Evolutionary conservation across 139 green algal species (phyloP), one percentile per base, ranked within the genome.

Genomic region (Desmodesmus armatus): DNA sequence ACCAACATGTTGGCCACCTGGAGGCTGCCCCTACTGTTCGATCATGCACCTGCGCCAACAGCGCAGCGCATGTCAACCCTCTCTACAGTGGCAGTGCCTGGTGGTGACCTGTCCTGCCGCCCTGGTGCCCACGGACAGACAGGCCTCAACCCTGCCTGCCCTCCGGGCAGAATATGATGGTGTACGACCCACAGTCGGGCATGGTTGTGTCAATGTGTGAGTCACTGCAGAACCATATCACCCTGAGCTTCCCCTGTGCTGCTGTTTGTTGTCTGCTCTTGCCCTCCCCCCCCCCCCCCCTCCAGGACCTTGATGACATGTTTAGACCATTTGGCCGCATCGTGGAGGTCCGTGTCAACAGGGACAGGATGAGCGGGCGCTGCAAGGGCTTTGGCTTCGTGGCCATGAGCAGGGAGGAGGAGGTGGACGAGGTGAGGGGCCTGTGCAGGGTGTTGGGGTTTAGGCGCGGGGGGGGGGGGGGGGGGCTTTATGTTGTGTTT

Each of bases 351-450:
- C n/a, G 78, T 25, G 40, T 84, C 23, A 75, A 65, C 40, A 23
- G 78, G 11, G 78, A 84, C 62, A 60, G 60, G 60, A 66, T 74
- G 60, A 76, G 29, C 3, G 78, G 78, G 2, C 60, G 78, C n/a
- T 84, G 78, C 78, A 84, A 84, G 40, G 78, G 78, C 78, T 84
- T 84, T 66, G 78, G n/a, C 15, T 84, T 84, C 47, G 60, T 84
- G 23, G 66, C 58, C 78, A 84, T 84, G 78, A 6, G 25, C 2
- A 31, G 19, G 1, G 78, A 84, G 40, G 62, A 84, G 35, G 60
- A 84, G 60, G 78, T 84, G 19, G 75, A 82, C 21, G 35, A 62
- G 75, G 75, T 82, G 75, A 41, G 75, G 23, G n/a, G n/a, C n/a
- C n/a, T 2, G 31, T 29, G 9, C 6, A 13, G 21, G 23, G 23